phyloP scores from a whole-genome alignment of 225 moss, liverwort and hornwort genomes.

The Antitrichia curtipendula region DNA sequence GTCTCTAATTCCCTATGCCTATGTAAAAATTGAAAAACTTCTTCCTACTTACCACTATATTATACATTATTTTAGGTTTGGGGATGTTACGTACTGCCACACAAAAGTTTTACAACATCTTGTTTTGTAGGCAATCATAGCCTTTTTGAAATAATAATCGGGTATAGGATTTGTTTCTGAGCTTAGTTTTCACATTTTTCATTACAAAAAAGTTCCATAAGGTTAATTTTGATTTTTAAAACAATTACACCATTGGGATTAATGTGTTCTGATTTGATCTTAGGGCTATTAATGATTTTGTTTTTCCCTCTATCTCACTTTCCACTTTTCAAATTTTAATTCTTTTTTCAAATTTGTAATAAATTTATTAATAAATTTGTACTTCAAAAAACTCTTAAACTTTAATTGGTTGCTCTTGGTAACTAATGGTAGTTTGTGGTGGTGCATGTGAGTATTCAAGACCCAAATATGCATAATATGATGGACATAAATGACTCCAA shows the following conservation, averaged over 20 bases:
- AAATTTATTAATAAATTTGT: not conserved
- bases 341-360: not conserved
- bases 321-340: not conserved
- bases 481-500: not conserved
- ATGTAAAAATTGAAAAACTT: too few species aligned
- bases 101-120: not conserved
- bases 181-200: not conserved
- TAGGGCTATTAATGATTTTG: too few species aligned
- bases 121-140: fast-evolving
- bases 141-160: too few species aligned
- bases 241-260: too few species aligned
- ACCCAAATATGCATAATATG: not conserved
- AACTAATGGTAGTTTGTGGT: fast-evolving
- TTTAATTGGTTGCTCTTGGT: not conserved
- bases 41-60: too few species aligned
- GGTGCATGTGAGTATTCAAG: not conserved
- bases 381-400: not conserved
- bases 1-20: too few species aligned
- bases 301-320: too few species aligned
- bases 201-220: fast-evolving
- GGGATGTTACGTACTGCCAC: too few species aligned
- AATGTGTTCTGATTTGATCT: too few species aligned
- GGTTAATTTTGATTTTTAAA: too few species aligned
- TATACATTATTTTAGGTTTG: too few species aligned
- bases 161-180: not conserved